phyloP scores from a whole-genome alignment of 1,284 basidiomycete genomes.

The Cystobasidium slooffiae region DNA sequence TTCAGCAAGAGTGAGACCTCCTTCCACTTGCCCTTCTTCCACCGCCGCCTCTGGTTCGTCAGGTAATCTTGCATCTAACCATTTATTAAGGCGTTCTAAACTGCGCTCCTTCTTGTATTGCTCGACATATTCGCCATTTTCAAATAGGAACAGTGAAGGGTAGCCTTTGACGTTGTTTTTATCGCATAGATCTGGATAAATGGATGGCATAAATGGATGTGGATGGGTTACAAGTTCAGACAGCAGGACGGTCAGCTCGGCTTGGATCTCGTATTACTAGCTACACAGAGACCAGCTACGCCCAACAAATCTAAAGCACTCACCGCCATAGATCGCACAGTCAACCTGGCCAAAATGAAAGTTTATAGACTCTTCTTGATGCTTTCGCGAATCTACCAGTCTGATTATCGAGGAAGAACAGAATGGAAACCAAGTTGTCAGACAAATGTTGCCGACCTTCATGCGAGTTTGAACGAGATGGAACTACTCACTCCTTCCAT shows the following conservation, averaged over 20 bases:
- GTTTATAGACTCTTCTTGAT: conserved; percentile 36
- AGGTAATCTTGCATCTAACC: conserved; percentile 59
- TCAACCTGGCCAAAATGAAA: conserved; percentile 83
- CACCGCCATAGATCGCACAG: conserved; percentile 80
- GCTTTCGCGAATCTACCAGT: conserved; percentile 29
- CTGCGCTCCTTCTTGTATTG: conserved; percentile 65
- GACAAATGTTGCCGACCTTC: background rate
- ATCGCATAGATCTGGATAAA: conserved; percentile 71
- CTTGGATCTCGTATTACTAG: too few species aligned
- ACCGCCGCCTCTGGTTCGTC: conserved; percentile 8
- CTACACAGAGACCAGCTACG: too few species aligned
- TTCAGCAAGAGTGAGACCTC: background rate
- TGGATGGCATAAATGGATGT: background rate
- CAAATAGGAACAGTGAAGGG: conserved; percentile 76
- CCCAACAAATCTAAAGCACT: conserved; percentile 52
- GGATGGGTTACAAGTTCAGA: too few species aligned
- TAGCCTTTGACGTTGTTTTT: conserved; percentile 73
- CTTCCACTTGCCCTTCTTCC: background rate
- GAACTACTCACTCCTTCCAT: conserved; percentile 62
- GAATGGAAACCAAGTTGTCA: background rate
- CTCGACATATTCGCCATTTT: conserved; percentile 67
- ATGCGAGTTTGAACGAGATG: background rate
- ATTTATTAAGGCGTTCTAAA: conserved; percentile 63
- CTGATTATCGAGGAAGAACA: background rate
- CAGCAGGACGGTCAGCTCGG: too few species aligned